Evolutionary conservation across 2,329 filamentous ascomycete genomes (phyloP), one percentile per base, ranked within the genome.

Genomic region (Colletotrichum abscissum): DNA sequence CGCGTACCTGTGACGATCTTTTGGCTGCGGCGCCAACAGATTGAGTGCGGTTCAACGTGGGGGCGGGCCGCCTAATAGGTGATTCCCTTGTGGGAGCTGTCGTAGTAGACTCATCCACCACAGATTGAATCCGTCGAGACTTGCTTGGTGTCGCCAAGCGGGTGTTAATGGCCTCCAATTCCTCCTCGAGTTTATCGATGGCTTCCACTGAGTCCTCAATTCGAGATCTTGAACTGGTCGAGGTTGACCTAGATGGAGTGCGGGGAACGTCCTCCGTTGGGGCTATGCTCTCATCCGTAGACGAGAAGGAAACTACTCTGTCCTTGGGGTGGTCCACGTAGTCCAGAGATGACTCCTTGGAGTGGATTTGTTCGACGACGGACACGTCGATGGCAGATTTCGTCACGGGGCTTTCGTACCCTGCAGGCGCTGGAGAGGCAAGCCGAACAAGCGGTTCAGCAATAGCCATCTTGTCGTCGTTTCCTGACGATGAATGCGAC

Each of bases 131-230:
- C 14, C 35, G 63, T 26, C 63, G 26, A 28, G 73, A 58, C 35
- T 75, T 76, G 19, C 79, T 77, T 3, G 79, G 76, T 2, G 82
- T 81, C 4, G 78, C 74, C 12, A 84, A 78, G 7, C 78, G 80
- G 0, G 86, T 81, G 63, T 83, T 78, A 42, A 91, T 82, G 2
- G 86, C 88, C 75, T 92, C 90, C 11, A 92, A 83, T 63, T 91
- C 85, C 38, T 92, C 90, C 75, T 92, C 90, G 19, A 92, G 83
- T 73, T 85, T 84, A 77, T 92, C 91, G 24, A 92, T 83, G 74
- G 89, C 90, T 78, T 91, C 90, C 9, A 92, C 82, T 1, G 90
- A 92, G 78, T 92, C 90, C 78, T 92, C 91, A 63, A 92, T 92
- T 22, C 89, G 87, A 30, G 86, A 79, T 49, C 80, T 78, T 58